These are phyloP conservation scores for Paramecium pentaurelia DNA, from an alignment of 73 alveolate genomes.

Conservation along the genomic window DNA sequence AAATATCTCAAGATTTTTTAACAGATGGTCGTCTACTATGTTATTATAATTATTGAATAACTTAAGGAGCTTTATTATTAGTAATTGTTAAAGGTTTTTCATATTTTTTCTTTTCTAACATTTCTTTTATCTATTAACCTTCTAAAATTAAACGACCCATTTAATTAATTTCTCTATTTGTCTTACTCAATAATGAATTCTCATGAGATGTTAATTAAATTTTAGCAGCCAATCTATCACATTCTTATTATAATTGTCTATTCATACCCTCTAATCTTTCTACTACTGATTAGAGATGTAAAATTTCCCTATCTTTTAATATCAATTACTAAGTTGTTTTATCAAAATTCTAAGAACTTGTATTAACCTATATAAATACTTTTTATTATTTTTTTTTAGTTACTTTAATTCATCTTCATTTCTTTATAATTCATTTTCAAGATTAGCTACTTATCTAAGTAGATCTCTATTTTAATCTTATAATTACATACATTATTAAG, in stretches of 20 bases:
- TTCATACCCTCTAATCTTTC: slow-evolving; percentile 36
- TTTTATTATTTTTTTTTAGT: neutral
- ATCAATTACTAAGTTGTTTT: neutral
- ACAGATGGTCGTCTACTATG: slow-evolving; percentile 17
- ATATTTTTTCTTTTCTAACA: slow-evolving; percentile 15
- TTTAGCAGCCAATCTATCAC: slow-evolving; percentile 35
- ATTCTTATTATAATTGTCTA: neutral
- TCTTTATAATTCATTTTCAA: slow-evolving; percentile 4
- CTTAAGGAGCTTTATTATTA: neutral
- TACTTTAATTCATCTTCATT: neutral
- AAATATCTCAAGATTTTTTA: neutral
- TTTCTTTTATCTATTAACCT: slow-evolving; percentile 22
- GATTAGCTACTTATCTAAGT: slow-evolving; percentile 6
- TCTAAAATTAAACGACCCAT: slow-evolving; percentile 34
- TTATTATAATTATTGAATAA: neutral
- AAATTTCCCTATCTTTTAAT: neutral
- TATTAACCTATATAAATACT: neutral
- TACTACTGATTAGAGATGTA: neutral
- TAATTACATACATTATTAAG: slow-evolving; percentile 32
- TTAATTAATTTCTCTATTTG: slow-evolving; percentile 43
- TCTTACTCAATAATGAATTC: neutral
- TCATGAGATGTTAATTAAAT: slow-evolving; percentile 30
- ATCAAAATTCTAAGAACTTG: slow-evolving; percentile 20
- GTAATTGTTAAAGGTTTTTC: slow-evolving; percentile 16
- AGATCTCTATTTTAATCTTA: slow-evolving; percentile 44